Percentiles rank a stretch among this genome's conserved stretches.
These are phyloP conservation scores for Diospyros kaki DNA, from an alignment of 148 eudicot genomes.

Conservation along the genomic window DNA sequence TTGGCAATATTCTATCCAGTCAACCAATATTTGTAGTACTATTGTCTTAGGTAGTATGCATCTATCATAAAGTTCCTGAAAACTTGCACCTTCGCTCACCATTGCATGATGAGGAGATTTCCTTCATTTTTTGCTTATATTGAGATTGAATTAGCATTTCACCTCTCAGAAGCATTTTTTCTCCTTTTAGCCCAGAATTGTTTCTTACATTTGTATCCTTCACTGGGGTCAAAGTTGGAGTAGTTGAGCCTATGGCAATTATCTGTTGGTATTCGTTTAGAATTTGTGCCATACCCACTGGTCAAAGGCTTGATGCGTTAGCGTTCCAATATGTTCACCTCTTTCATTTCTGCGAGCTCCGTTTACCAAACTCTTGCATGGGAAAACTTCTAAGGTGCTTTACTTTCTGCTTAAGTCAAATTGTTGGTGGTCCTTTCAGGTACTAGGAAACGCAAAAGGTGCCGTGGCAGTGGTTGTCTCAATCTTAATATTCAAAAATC, in stretches of 20 bases:
- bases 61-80: not conserved
- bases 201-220: not conserved
- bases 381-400: not conserved
- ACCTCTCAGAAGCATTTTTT: not conserved
- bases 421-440: slow-evolving; percentile 36
- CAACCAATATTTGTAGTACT: not conserved
- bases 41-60: not conserved
- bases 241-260: too few relatives aligned
- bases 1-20: not conserved
- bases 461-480: slow-evolving; percentile 92
- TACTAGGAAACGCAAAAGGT: slow-evolving; percentile 92
- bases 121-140: not conserved
- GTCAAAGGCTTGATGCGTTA: slow-evolving; percentile 1
- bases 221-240: not conserved
- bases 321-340: not conserved
- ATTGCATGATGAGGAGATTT: not conserved
- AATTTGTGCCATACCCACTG: not conserved
- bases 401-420: not conserved
- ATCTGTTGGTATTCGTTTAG: not conserved
- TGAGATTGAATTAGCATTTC: not conserved
- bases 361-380: not conserved
- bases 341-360: not conserved
- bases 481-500: slow-evolving; percentile 77
- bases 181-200: not conserved
- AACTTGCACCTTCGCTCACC: not conserved